Conservation (phyloP, 805 yeast genomes). For the Metschnikowia sp. region DNA sequence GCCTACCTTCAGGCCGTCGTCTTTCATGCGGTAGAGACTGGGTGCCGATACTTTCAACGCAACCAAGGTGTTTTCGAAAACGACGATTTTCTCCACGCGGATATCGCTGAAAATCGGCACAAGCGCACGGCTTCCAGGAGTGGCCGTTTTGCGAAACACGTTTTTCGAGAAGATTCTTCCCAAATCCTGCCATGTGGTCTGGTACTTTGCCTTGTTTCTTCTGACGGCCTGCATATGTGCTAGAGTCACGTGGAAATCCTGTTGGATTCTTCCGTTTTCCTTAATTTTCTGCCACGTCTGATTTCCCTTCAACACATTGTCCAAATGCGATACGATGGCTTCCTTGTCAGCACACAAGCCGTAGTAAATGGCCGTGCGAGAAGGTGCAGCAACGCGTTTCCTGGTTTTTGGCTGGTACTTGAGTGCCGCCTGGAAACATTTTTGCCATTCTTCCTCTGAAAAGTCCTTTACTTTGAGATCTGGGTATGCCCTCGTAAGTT, state of each 20-base stretch:
- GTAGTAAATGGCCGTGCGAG: constrained; percentile 12
- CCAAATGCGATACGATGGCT: constrained; percentile 11
- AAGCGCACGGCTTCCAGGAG: constrained; percentile 15
- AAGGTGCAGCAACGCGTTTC: constrained; percentile 27
- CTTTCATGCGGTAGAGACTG: constrained; percentile 14
- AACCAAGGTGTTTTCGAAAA: constrained; percentile 46
- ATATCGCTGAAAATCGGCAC: constrained; percentile 34
- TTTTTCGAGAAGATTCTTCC: constrained; percentile 10
- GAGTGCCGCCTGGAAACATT: constrained; percentile 53
- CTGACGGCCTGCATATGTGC: constrained; percentile 37
- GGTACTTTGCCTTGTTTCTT: constrained; percentile 11
- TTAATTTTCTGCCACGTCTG: constrained; percentile 25
- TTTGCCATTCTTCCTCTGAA: constrained; percentile 35
- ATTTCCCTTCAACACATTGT: constrained; percentile 6
- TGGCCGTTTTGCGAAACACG: constrained; percentile 26
- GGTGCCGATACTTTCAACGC: constrained; percentile 47
- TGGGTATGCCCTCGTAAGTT: constrained; percentile 19
- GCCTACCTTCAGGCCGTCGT: constrained; percentile 7
- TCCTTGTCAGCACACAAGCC: constrained; percentile 7
- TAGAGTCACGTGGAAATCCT: constrained; percentile 65
- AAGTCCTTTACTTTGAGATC: constrained; percentile 8
- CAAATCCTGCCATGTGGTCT: constrained; percentile 8
- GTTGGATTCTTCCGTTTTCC: constrained; percentile 40
- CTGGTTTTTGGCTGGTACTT: constrained; percentile 49
- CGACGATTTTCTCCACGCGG: constrained; percentile 42